phyloP scores from a whole-genome alignment of 106 monocot genomes.

The Phalaenopsis aphrodite region DNA sequence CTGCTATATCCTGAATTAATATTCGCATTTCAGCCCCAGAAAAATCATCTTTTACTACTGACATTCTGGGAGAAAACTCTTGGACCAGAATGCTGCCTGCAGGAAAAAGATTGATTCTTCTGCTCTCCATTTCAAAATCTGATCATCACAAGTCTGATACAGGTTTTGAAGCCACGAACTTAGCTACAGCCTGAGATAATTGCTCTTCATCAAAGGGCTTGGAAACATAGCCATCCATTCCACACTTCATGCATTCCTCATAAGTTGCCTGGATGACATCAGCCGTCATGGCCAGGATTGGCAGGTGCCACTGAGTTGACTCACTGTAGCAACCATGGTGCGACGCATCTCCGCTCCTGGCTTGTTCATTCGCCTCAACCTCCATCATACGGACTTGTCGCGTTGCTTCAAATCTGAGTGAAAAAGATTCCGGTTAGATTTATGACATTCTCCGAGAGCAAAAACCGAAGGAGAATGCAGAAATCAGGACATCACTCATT shows the following conservation, averaged over 20 bases:
- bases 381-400: conserved; percentile 73
- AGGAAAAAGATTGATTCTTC: too few species aligned
- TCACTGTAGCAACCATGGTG: background rate
- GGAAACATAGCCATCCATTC: conserved; percentile 99
- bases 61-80: background rate
- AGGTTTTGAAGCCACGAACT: conserved; percentile 38
- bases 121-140: too few species aligned
- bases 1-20: background rate
- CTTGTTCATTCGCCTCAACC: conserved; percentile 36
- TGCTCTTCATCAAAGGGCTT: conserved; percentile 92
- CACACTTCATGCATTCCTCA: conserved; percentile 82
- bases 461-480: too few species aligned
- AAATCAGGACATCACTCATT: background rate
- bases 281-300: conserved; percentile 95
- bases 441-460: too few species aligned
- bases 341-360: background rate
- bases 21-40: background rate
- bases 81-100: background rate
- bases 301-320: conserved; percentile 48
- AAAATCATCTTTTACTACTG: background rate
- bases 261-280: conserved; percentile 95
- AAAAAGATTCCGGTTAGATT: background rate
- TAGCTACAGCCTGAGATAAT: conserved; percentile 72
- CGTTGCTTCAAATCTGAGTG: conserved; percentile 82
- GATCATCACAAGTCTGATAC: conserved; percentile 8